These are phyloP conservation scores for Austroboletus niveus DNA, from an alignment of 1,284 basidiomycete species.

Conservation along the genomic window DNA sequence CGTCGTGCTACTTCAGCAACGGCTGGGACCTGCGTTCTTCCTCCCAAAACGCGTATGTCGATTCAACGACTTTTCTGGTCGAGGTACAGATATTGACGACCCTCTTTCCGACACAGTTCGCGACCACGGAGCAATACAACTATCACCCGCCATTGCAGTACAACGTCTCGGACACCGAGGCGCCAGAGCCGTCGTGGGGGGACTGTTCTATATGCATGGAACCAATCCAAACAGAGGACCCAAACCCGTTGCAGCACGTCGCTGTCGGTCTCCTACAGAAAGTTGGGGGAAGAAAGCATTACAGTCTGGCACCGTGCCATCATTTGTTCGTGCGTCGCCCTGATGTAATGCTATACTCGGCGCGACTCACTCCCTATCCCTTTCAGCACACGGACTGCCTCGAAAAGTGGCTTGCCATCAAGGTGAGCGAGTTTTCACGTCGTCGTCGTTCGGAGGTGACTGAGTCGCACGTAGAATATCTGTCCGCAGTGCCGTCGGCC, in stretches of 20 bases:
- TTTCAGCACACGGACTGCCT: conserved; percentile 80
- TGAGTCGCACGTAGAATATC: conserved; percentile 36
- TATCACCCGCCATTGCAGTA: conserved; percentile 79
- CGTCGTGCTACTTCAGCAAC: conserved; percentile 73
- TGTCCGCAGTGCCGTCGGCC: conserved; percentile 86
- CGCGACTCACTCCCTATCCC: not conserved
- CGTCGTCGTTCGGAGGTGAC: not conserved
- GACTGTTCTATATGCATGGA: conserved; percentile 94
- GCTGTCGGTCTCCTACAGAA: conserved; percentile 35
- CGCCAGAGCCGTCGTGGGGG: conserved; percentile 68
- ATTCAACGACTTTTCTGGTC: not conserved
- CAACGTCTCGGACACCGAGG: conserved; percentile 59
- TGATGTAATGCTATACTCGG: not conserved
- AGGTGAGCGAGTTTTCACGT: conserved; percentile 46
- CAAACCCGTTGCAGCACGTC: conserved; percentile 34
- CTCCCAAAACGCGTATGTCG: conserved; percentile 53
- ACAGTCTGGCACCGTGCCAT: conserved; percentile 86
- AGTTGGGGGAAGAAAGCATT: conserved; percentile 54
- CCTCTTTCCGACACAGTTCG: conserved; percentile 44
- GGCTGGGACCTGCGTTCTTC: conserved; percentile 82
- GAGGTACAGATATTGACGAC: not conserved
- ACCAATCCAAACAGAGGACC: conserved; percentile 61
- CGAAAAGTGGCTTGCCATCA: conserved; percentile 87
- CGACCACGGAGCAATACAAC: conserved; percentile 66
- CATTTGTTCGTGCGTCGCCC: conserved; percentile 75